Base-by-base conservation (phyloP, 2,329 filamentous ascomycete genomes). In the Exophiala xenobiotica region DNA sequence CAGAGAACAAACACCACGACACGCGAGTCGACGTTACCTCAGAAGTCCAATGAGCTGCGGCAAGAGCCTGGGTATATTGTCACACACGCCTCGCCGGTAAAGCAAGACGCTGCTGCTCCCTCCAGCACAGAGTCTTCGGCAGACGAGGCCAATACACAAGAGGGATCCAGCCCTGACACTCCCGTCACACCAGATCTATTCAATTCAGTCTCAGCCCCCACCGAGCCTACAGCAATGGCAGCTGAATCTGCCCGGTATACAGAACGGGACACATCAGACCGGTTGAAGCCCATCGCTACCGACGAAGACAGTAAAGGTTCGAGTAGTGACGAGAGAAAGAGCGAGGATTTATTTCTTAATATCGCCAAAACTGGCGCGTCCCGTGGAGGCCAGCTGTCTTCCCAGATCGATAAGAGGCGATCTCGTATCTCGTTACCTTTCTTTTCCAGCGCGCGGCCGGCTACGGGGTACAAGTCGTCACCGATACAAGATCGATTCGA, bases 311-410 rank as follows among this genome's bases (percentile, higher is more conserved):
- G 61, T 45, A 66, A 63, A 51, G 66, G 60, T 35, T 64, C 65
- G 16, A 64, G 65, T 40, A 62, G 65, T 31, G 70, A 74, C 29
- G 70, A 74, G 35, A 65, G 65, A 22, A 70, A 68, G 52, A 71
- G 68, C 52, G 72, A 74, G 46, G 73, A 75, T 62, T 59, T 75
- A 22, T 75, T 75, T 54, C 58, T 75, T 47, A 74, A 75, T 53
- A 74, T 75, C 51, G 73, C 73, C 8, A 68, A 68, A 56, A 65
- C 68, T 4, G 71, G 71, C 46, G 69, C 68, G 5, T 53, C 52
- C 9, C 55, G 49, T 20, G 52, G 20, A 9, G 49, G 44, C 11
- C 48, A 51, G 16, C 24, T 14, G 4, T 33, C 26, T 19, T 38
- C 29, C 3, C 49, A 56, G 23, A 37, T 47, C 12, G 53, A 55